Evolutionary conservation across 139 green algal species (phyloP).

Genomic region (Edaphochlamys debaryana): DNA sequence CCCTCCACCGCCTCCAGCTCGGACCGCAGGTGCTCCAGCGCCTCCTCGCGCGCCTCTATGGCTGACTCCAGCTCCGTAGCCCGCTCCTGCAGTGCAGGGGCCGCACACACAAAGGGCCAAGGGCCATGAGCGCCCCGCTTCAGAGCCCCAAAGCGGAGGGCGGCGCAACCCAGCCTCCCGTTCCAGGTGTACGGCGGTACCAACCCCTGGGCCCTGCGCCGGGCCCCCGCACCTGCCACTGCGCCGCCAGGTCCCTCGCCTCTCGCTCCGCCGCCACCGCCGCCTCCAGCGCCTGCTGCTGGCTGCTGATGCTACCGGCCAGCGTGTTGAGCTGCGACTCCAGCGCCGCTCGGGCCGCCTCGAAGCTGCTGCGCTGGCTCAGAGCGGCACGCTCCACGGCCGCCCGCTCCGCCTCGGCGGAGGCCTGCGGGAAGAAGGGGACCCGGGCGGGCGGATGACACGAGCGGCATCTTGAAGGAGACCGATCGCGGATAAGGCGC

Average conservation of each 20-base stretch:
- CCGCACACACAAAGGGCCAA: no score
- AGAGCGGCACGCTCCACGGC: slow-evolving; percentile 23
- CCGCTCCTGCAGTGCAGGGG: slow-evolving; percentile 20
- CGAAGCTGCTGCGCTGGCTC: slow-evolving; percentile 43
- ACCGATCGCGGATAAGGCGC: no score
- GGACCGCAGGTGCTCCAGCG: neutral
- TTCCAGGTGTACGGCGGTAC: no score
- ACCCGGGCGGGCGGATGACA: neutral
- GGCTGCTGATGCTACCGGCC: slow-evolving; percentile 4
- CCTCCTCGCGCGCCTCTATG: slow-evolving; percentile 36
- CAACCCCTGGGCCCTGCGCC: no score
- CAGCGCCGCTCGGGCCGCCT: slow-evolving; percentile 5
- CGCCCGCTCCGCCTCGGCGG: slow-evolving; percentile 24
- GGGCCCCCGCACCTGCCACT: slow-evolving; percentile 24
- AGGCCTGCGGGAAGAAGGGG: neutral
- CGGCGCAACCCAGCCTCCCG: no score
- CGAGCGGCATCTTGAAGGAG: neutral
- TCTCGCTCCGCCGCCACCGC: slow-evolving; percentile 34
- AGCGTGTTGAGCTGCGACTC: slow-evolving; percentile 36
- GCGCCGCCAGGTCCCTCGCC: slow-evolving; percentile 15
- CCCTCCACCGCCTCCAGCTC: slow-evolving; percentile 42
- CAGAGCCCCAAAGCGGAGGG: no score
- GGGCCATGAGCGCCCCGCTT: no score
- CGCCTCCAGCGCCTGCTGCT: slow-evolving; percentile 39
- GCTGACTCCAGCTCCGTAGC: slow-evolving; percentile 21